Percentiles rank a stretch among this genome's conserved stretches.
These are phyloP conservation scores for Centella asiatica DNA, from an alignment of 129 eudicot genomes.

Conservation along the genomic window DNA sequence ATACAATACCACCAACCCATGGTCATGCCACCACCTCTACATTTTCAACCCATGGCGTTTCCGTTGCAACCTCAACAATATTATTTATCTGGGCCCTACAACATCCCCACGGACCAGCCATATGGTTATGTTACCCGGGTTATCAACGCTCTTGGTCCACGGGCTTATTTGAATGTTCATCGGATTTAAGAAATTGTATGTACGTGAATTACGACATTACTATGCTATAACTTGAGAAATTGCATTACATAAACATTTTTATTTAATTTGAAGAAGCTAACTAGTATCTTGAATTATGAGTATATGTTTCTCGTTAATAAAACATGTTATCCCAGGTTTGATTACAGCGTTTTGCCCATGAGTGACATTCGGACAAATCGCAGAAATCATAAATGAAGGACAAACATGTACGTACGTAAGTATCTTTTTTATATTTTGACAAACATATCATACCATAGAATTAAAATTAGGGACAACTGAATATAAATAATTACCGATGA, in stretches of 20 bases:
- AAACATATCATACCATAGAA: no score
- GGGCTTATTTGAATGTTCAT: slow-evolving; percentile 38
- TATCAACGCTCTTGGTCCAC: slow-evolving; percentile 37
- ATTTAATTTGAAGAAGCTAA: neutral
- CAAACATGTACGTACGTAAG: slow-evolving; percentile 35
- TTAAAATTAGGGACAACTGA: no score
- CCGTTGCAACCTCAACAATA: neutral
- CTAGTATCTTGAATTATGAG: neutral
- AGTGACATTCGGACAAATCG: slow-evolving; percentile 46
- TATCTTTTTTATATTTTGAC: no score
- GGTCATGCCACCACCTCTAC: slow-evolving; percentile 13
- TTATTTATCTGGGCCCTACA: neutral
- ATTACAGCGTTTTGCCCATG: slow-evolving; percentile 43
- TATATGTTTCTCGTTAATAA: neutral
- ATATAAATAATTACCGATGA: no score
- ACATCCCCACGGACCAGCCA: neutral
- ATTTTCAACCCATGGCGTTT: slow-evolving; percentile 1
- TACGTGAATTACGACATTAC: neutral
- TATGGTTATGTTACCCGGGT: slow-evolving; percentile 24
- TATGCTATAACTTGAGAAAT: no score
- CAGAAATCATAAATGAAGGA: slow-evolving; percentile 56
- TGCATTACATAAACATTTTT: neutral
- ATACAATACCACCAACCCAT: neutral
- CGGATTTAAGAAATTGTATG: slow-evolving; percentile 38
- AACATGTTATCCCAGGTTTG: slow-evolving; percentile 24